Conservation (phyloP, 2,329 filamentous ascomycete genomes). For the Cercospora sesami region DNA sequence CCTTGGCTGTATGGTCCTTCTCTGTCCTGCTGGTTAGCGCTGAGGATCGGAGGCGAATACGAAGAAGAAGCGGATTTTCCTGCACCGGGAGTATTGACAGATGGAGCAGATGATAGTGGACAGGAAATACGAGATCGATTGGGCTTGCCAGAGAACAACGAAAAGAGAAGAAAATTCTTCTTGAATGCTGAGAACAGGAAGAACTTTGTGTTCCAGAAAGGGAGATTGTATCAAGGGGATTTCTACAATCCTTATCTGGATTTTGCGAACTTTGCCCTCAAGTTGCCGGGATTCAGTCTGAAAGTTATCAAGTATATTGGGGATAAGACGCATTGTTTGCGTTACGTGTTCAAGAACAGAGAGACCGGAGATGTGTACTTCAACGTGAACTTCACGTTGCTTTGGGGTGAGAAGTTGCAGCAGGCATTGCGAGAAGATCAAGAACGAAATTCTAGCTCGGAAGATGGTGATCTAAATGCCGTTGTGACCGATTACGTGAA, state of each 20-base stretch:
- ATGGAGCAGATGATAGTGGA: conserved; percentile 46
- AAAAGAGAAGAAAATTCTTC: conserved; percentile 50
- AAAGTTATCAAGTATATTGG: conserved; percentile 50
- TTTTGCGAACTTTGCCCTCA: conserved; percentile 49
- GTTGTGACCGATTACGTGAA: not conserved
- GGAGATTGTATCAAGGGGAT: conserved; percentile 47
- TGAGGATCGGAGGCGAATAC: conserved; percentile 35
- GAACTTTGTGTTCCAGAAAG: conserved; percentile 46
- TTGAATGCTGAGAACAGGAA: conserved; percentile 40
- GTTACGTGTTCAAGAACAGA: conserved; percentile 50
- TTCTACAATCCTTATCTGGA: conserved; percentile 54
- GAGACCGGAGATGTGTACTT: conserved; percentile 45
- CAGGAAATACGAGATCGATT: conserved; percentile 32
- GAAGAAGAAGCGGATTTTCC: conserved; percentile 30
- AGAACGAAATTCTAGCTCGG: not conserved
- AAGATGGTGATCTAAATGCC: not conserved
- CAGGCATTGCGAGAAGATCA: conserved; percentile 37
- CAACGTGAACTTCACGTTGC: conserved; percentile 48
- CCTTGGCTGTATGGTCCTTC: conserved; percentile 82
- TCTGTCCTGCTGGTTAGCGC: conserved; percentile 38
- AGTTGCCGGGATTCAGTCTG: conserved; percentile 49
- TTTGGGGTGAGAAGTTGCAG: conserved; percentile 47
- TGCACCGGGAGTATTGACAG: conserved; percentile 38
- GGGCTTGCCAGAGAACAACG: conserved; percentile 42
- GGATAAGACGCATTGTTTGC: conserved; percentile 49